Percentiles rank a stretch among this genome's conserved stretches.
These are phyloP conservation scores for Pyrenophora tritici-repentis DNA, from an alignment of 2,329 filamentous ascomycete genomes.

Conservation along the genomic window DNA sequence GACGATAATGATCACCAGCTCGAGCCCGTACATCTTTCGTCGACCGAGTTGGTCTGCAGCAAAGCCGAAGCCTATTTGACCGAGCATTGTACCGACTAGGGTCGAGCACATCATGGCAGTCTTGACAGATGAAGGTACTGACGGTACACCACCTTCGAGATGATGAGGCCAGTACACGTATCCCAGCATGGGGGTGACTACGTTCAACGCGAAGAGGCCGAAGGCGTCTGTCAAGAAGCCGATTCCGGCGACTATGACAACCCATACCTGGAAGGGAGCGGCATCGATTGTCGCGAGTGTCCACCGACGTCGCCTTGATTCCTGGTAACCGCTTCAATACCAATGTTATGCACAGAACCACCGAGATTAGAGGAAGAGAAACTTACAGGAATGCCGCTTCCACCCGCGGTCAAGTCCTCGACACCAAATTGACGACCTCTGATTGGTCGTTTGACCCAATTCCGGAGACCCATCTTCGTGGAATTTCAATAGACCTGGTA, in stretches of 20 bases:
- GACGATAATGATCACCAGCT: conserved; percentile 49
- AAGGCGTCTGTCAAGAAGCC: conserved; percentile 50
- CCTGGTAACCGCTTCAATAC: conserved; percentile 9
- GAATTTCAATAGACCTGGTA: too few species aligned
- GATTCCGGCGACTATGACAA: conserved; percentile 48
- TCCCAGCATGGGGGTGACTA: conserved; percentile 48
- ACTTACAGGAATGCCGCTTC: conserved; percentile 39
- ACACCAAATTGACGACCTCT: conserved; percentile 37
- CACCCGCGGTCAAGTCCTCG: conserved; percentile 39
- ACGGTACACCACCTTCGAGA: conserved; percentile 26
- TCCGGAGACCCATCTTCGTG: conserved; percentile 34
- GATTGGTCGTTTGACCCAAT: conserved; percentile 39
- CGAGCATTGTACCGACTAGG: conserved; percentile 47
- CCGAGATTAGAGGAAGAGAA: background rate
- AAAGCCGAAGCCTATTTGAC: conserved; percentile 47
- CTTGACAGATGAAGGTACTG: conserved; percentile 36
- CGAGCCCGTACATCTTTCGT: conserved; percentile 49
- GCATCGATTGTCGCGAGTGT: conserved; percentile 42
- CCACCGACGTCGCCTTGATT: conserved; percentile 38
- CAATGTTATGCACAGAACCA: background rate
- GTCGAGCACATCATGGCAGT: conserved; percentile 49
- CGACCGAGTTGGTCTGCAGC: conserved; percentile 47
- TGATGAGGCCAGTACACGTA: conserved; percentile 47
- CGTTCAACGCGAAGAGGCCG: conserved; percentile 48
- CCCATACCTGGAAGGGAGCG: conserved; percentile 42